phyloP scores from a whole-genome alignment of 2,329 filamentous ascomycete species.

The Dactylellina drechsleri region DNA sequence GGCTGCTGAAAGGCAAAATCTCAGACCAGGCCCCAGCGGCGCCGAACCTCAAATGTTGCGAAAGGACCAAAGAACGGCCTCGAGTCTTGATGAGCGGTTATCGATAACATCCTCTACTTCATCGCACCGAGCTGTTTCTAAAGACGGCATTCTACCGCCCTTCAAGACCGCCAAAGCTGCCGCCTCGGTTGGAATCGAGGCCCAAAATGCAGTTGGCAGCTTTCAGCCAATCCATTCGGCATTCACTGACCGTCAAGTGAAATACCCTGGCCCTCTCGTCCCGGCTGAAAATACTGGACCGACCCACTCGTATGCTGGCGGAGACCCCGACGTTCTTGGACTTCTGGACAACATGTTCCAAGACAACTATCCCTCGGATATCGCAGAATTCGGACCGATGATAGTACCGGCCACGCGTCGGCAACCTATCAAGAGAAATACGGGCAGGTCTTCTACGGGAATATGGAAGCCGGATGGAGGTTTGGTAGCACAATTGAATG shows the following conservation, averaged over 20 bases:
- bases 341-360: constrained; percentile 87
- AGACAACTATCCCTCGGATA: constrained; percentile 74
- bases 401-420: constrained; percentile 72
- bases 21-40: constrained; percentile 12
- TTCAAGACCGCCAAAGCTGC: constrained; percentile 44
- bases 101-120: constrained; percentile 39
- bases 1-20: constrained; percentile 26
- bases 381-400: constrained; percentile 79
- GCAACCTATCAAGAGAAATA: constrained; percentile 67
- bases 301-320: constrained; percentile 67
- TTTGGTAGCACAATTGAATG: constrained; percentile 86
- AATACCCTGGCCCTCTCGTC: constrained; percentile 20
- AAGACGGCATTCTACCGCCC: constrained; percentile 48
- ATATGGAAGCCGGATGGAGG: constrained; percentile 83
- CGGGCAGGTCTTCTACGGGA: constrained; percentile 66
- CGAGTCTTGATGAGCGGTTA: constrained; percentile 41
- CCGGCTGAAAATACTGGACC: constrained; percentile 19
- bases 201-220: constrained; percentile 43
- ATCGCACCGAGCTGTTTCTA: constrained; percentile 43
- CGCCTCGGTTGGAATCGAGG: constrained; percentile 41
- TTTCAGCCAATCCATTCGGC: constrained; percentile 47
- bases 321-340: constrained; percentile 74
- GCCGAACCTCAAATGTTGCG: constrained; percentile 22
- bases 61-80: constrained; percentile 33
- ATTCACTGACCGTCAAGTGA: constrained; percentile 27